phyloP scores from a whole-genome alignment of 768 basidiomycete species.

The Leccinum rimulosum region DNA sequence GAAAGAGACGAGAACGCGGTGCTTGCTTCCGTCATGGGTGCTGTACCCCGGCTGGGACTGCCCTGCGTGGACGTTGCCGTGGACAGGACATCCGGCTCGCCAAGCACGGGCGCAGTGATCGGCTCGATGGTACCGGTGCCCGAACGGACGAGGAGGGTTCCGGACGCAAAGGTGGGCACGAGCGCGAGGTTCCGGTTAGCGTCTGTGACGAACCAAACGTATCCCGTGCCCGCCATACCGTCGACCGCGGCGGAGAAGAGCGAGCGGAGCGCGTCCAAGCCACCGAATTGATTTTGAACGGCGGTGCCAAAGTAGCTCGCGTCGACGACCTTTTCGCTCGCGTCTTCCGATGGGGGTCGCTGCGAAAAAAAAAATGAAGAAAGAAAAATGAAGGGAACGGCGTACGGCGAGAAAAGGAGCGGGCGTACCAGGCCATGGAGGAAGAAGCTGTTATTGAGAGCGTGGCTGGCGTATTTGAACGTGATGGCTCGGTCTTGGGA shows the following conservation, averaged over 20 bases:
- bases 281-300: conserved; percentile 51
- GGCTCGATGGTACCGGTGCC: conserved; percentile 37
- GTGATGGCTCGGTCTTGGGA: conserved; percentile 59
- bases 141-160: conserved; percentile 79
- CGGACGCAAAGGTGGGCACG: conserved; percentile 84
- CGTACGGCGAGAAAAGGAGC: too few species aligned
- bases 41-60: conserved; percentile 12
- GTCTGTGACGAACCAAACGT: conserved; percentile 87
- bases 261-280: conserved; percentile 67
- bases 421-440: conserved; percentile 75
- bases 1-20: conserved; percentile 43
- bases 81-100: conserved; percentile 18
- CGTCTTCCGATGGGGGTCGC: conserved; percentile 33
- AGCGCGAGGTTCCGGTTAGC: conserved; percentile 59
- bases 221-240: conserved; percentile 79
- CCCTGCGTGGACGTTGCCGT: not conserved
- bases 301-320: conserved; percentile 16
- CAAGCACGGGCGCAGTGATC: conserved; percentile 28
- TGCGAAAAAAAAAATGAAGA: not conserved
- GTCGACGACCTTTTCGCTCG: conserved; percentile 20
- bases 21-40: conserved; percentile 26
- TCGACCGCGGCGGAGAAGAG: conserved; percentile 70
- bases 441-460: conserved; percentile 96
- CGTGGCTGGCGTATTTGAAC: conserved; percentile 90
- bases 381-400: not conserved